Percentiles rank a stretch among this genome's conserved stretches.
Evolutionary conservation across 352 stramenopile species (phyloP).

Genomic region (Globisporangium emineosum): DNA sequence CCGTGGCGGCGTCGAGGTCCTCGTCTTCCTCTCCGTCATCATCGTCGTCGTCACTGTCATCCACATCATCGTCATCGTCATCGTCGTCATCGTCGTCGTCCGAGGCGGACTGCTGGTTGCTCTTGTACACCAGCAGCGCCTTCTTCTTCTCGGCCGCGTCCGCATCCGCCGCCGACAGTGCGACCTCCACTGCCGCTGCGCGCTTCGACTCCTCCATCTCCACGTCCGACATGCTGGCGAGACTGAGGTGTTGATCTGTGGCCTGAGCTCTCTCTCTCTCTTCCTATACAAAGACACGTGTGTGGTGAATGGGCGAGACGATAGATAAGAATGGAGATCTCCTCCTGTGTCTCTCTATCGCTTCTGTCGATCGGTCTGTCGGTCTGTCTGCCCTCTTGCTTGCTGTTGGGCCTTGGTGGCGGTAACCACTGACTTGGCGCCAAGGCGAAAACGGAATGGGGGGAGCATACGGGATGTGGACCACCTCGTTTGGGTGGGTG

Average conservation of each 20-base stretch:
- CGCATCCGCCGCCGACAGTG: conserved; percentile 4
- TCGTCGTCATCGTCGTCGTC: conserved; percentile 58
- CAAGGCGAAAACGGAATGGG: neutral
- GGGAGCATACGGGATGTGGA: neutral
- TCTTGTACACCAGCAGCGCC: conserved; percentile 76
- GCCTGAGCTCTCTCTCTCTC: neutral
- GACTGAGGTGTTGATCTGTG: no score
- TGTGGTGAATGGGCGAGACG: neutral
- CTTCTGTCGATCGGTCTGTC: neutral
- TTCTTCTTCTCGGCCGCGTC: conserved; percentile 68
- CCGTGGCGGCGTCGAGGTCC: conserved; percentile 14
- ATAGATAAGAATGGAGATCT: neutral
- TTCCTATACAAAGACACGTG: neutral
- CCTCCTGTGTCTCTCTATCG: neutral
- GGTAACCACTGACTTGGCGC: conserved; percentile 1
- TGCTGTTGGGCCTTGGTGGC: neutral
- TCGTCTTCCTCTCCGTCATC: conserved; percentile 25
- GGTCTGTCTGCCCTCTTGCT: neutral
- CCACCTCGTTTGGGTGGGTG: neutral
- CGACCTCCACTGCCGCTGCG: conserved; percentile 1
- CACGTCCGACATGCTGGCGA: conserved; percentile 32
- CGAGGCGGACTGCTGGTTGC: conserved; percentile 55
- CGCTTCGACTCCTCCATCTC: conserved; percentile 31
- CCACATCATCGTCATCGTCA: conserved; percentile 34
- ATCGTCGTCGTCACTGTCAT: conserved; percentile 39